Base-by-base conservation (phyloP, 805 yeast species). In the Pichia cephalocereana region DNA sequence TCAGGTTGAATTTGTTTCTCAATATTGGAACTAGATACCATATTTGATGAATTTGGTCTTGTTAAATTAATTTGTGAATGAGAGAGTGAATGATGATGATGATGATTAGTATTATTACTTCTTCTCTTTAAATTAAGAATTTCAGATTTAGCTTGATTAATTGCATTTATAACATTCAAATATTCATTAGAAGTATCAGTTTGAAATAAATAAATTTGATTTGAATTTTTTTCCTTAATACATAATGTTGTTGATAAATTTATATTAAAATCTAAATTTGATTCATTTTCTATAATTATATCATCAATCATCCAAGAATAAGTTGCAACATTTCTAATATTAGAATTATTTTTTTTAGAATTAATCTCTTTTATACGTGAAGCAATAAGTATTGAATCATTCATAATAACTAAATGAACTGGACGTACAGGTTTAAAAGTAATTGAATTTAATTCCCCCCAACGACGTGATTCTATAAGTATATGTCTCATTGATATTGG, bases 361-460 rank as follows among this genome's bases (percentile, higher is more conserved):
- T 19, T 19, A 39, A 8, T 48, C 41, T 40, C 74, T 60, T 51
- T 19, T 19, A 77, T 79, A 51, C 80, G 75, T 1, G 86, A 72
- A 0, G 96, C 96, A 38, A 90, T 71, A 48, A 90, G 65, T 1
- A 89, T 62, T 57, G 82, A 72, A 63, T 90, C 97, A 59, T 84
- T 89, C 55, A 90, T 69, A 9, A 90, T 64, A 57, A 86, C 85
- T 42, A 90, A 63, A 57, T 85, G 95, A 6, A 83, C 80, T 2
- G 87, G 82, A 54, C 84, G 81, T 34, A 82, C 70, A 0, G 89
- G 82, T 61, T 86, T 86, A 77, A 87, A 80, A 12, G 95, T 87
- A 0, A 93, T 89, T 3, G 84, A 79, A 58, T 88, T 89, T 51
- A 90, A 68, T 64, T 89, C 96, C 49, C 76, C 79, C 96, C 96